phyloP scores from a whole-genome alignment of 202 grass and related monocot species.

The Musa balbisiana region DNA sequence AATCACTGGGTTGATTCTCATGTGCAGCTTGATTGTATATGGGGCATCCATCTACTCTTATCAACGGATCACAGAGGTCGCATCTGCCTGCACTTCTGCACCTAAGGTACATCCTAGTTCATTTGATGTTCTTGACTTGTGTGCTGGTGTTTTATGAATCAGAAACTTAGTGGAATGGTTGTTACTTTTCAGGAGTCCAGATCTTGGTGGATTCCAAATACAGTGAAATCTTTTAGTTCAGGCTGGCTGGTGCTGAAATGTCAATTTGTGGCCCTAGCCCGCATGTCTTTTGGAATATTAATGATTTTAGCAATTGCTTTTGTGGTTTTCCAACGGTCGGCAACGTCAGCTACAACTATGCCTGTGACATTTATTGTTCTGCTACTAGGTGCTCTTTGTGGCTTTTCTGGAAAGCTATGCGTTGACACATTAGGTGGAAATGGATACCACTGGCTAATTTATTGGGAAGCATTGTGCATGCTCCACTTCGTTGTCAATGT shows the following conservation, averaged over 20 bases:
- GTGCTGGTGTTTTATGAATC: slow-evolving; percentile 1
- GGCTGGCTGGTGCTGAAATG: slow-evolving; percentile 50
- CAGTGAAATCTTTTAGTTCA: slow-evolving; percentile 57
- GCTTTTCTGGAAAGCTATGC: slow-evolving; percentile 67
- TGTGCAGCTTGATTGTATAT: slow-evolving; percentile 70
- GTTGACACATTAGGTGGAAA: slow-evolving; percentile 68
- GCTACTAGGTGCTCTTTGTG: slow-evolving; percentile 61
- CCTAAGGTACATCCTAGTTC: slow-evolving; percentile 37
- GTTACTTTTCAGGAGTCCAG: slow-evolving; percentile 49
- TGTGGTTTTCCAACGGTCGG: slow-evolving; percentile 59
- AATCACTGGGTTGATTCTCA: slow-evolving; percentile 66
- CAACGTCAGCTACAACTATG: slow-evolving; percentile 53
- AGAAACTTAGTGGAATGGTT: background rate
- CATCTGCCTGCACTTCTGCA: slow-evolving; percentile 45
- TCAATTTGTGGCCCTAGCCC: slow-evolving; percentile 43
- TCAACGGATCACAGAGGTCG: slow-evolving; percentile 56
- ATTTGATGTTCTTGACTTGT: background rate
- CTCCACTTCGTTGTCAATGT: slow-evolving; percentile 75
- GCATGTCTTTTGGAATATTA: slow-evolving; percentile 60
- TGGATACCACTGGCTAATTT: slow-evolving; percentile 67
- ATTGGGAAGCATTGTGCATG: slow-evolving; percentile 69
- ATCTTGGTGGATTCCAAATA: slow-evolving; percentile 80
- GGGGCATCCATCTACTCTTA: slow-evolving; percentile 74
- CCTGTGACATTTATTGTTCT: slow-evolving; percentile 74
- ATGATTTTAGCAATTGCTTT: slow-evolving; percentile 58